Evolutionary conservation across 345 rosid species (phyloP).

Genomic region (Pugionium cornutum): DNA sequence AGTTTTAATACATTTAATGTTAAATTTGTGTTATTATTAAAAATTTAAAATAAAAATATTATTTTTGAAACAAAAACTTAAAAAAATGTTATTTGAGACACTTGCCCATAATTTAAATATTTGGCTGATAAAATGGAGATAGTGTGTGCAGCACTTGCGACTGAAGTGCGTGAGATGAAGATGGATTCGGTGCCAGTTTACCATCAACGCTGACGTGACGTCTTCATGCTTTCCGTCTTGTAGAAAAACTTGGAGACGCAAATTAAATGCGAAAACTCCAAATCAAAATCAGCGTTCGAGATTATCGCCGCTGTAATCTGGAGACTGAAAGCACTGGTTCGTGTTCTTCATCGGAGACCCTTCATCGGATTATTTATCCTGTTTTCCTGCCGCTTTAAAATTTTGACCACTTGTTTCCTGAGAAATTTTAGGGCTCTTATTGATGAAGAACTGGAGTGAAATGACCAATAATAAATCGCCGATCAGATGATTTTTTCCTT

Average conservation of each 20-base stretch:
- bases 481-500: slow-evolving; percentile 8
- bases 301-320: slow-evolving; percentile 22
- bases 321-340: slow-evolving; percentile 20
- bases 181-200: not conserved
- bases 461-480: not conserved
- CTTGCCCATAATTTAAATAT: no score
- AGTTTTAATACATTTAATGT: no score
- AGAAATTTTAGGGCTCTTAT: slow-evolving; percentile 32
- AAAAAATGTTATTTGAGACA: no score
- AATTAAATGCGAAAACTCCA: slow-evolving; percentile 14
- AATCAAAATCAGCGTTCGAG: slow-evolving; percentile 22
- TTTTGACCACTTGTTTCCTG: not conserved
- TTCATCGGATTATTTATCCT: slow-evolving; percentile 16
- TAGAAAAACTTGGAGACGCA: not conserved
- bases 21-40: no score
- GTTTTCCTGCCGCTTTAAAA: slow-evolving; percentile 3
- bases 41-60: no score
- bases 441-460: slow-evolving; percentile 30
- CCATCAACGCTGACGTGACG: slow-evolving; percentile 32
- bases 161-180: not conserved
- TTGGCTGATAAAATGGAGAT: not conserved
- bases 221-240: slow-evolving; percentile 23
- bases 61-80: no score
- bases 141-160: not conserved
- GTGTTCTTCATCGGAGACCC: slow-evolving; percentile 5